Evolutionary conservation across 306 rosid species (phyloP).

Genomic region (Casuarina equisetifolia): DNA sequence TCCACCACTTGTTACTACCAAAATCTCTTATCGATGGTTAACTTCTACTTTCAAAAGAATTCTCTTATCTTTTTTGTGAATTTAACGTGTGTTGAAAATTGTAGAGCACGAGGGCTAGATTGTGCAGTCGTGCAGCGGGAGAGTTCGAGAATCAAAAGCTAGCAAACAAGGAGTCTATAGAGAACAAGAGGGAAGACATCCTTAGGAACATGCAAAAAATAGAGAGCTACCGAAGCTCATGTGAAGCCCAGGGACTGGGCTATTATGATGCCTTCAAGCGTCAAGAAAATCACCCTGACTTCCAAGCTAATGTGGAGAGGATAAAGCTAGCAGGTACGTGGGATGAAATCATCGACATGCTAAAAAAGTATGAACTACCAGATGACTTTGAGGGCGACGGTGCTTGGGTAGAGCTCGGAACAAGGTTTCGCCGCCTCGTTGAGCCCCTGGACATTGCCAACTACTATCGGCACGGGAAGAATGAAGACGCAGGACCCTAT

Average conservation of each 20-base stretch:
- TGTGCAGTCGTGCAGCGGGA: constrained; percentile 72
- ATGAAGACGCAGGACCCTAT: too few species aligned
- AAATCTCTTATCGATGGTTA: not conserved
- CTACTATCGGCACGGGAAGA: too few species aligned
- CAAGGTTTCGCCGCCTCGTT: too few species aligned
- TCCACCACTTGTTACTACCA: not conserved
- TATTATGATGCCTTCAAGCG: constrained; percentile 73
- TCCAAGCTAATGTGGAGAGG: constrained; percentile 71
- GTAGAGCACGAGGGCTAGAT: constrained; percentile 63
- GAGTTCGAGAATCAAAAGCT: constrained; percentile 45
- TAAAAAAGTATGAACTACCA: too few species aligned
- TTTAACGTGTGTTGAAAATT: constrained; percentile 2
- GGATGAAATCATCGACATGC: too few species aligned
- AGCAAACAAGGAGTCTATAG: constrained; percentile 34
- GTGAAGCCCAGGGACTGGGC: constrained; percentile 5
- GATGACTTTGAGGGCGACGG: too few species aligned
- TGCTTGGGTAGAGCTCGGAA: too few species aligned
- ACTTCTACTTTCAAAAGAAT: too few species aligned
- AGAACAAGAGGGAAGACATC: constrained; percentile 10
- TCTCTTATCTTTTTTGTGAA: too few species aligned
- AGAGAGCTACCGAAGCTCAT: not conserved
- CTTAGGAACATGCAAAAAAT: constrained; percentile 2
- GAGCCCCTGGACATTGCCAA: too few species aligned
- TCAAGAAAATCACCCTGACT: constrained; percentile 49
- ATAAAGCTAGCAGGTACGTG: constrained; percentile 55